A percentile compares a stretch with the other conserved stretches of the same genome.
Evolutionary conservation across 192 early-diverging fungal species (phyloP).

Genomic region (Rhizophagus clarus): DNA sequence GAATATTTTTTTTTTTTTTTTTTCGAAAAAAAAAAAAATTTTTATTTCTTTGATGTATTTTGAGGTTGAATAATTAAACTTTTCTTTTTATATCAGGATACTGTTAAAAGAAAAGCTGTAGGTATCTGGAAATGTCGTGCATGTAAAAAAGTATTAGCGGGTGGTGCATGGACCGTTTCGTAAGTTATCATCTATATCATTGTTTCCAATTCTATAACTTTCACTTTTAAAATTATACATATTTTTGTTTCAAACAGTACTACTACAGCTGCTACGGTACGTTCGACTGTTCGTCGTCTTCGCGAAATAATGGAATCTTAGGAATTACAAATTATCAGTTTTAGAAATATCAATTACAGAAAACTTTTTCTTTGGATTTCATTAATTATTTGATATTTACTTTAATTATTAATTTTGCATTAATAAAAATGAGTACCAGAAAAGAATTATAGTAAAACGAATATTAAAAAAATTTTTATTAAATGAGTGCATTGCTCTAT

Average conservation of each 20-base stretch:
- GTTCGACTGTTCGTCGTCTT: conserved; percentile 97
- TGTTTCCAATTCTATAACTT: too few relatives aligned
- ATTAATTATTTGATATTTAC: neutral
- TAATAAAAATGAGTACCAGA: neutral
- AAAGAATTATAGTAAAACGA: neutral
- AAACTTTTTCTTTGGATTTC: too few relatives aligned
- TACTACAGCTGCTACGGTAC: conserved; percentile 86
- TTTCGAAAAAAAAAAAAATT: neutral
- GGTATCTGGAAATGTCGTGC: conserved; percentile 99
- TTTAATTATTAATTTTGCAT: too few relatives aligned
- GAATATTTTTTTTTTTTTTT: neutral
- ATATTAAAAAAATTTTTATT: neutral
- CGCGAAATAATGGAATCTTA: conserved; percentile 91
- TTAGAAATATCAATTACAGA: neutral
- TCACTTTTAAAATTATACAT: neutral
- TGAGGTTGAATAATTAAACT: neutral
- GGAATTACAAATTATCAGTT: conserved; percentile 21
- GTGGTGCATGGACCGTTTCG: conserved; percentile 95
- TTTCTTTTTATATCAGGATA: conserved; percentile 64
- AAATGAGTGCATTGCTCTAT: neutral
- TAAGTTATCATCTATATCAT: conserved; percentile 38
- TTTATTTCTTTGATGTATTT: neutral
- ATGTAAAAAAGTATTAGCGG: conserved; percentile 94
- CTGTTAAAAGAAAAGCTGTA: conserved; percentile 91
- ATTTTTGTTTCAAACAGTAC: conserved; percentile 52